Conservation (phyloP, 2,329 filamentous ascomycete genomes). For the Ophiocordyceps camponoti-leonardi region DNA sequence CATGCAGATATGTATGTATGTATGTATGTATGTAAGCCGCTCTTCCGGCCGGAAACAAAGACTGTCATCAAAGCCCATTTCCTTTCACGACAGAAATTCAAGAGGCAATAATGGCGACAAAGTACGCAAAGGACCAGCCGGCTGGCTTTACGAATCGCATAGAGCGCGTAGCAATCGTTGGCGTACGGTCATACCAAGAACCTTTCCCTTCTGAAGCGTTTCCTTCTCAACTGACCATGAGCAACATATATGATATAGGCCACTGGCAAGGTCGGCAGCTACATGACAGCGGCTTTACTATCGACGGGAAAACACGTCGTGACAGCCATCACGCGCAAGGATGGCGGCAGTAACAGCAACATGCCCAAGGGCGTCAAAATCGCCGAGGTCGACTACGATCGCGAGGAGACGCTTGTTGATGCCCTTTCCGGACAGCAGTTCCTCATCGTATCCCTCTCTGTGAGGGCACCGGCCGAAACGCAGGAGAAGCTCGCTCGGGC, state of each 20-base stretch:
- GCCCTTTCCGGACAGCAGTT: slow-evolving; percentile 38
- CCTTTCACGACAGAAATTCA: not conserved
- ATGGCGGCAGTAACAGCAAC: slow-evolving; percentile 18
- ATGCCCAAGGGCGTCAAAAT: slow-evolving; percentile 26
- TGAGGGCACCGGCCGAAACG: slow-evolving; percentile 19
- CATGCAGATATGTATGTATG: too few relatives aligned
- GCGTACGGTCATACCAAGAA: slow-evolving; percentile 14
- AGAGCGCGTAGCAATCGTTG: slow-evolving; percentile 23
- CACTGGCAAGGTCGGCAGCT: slow-evolving; percentile 21
- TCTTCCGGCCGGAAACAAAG: not conserved
- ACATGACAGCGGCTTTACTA: slow-evolving; percentile 24
- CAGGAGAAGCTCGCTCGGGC: slow-evolving; percentile 28
- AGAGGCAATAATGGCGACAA: not conserved
- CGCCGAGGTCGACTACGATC: slow-evolving; percentile 25
- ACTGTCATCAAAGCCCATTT: not conserved
- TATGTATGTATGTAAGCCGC: not conserved
- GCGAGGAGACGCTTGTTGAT: slow-evolving; percentile 23
- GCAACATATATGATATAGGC: slow-evolving; percentile 11
- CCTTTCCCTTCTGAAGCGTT: too few relatives aligned
- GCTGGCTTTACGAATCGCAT: slow-evolving; percentile 14
- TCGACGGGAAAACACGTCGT: slow-evolving; percentile 30
- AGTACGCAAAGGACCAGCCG: slow-evolving; percentile 9
- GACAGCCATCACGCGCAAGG: slow-evolving; percentile 32
- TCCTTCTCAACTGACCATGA: slow-evolving; percentile 1
- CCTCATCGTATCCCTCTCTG: slow-evolving; percentile 32